Evolutionary conservation across 2,329 filamentous ascomycete species (phyloP).

Genomic region (Pyricularia grisea): DNA sequence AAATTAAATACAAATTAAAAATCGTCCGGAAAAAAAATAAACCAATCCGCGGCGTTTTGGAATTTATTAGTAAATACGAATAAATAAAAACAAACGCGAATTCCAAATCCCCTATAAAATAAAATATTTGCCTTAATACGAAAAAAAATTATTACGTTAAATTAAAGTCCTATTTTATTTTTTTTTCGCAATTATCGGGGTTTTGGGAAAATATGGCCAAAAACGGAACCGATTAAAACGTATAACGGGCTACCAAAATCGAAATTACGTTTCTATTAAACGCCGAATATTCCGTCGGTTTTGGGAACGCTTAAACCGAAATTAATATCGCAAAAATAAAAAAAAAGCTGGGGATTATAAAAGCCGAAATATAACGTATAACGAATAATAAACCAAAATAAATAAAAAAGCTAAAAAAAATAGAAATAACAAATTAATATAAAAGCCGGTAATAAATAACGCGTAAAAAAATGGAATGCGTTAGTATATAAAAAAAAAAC

Average conservation of each 20-base stretch:
- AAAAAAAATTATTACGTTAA: neutral
- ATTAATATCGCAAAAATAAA: neutral
- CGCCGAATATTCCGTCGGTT: neutral
- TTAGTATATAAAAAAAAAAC: neutral
- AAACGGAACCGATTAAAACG: neutral
- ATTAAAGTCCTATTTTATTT: neutral
- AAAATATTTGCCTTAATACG: neutral
- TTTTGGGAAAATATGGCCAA: neutral
- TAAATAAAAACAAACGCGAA: neutral
- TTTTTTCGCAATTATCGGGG: neutral
- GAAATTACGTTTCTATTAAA: neutral
- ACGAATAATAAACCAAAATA: neutral
- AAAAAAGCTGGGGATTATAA: neutral
- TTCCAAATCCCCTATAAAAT: neutral
- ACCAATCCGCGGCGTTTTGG: conserved; percentile 28
- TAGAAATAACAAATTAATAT: neutral
- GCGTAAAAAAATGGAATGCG: neutral
- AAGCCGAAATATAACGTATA: neutral
- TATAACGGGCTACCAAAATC: neutral
- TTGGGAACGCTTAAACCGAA: neutral
- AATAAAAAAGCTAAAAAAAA: neutral
- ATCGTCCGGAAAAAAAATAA: conserved; percentile 31
- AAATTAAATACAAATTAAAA: conserved; percentile 41
- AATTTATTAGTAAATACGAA: conserved; percentile 9
- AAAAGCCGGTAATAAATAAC: neutral